Conservation (phyloP, 1,284 basidiomycete species). For the Laetiporus sulphureus region DNA sequence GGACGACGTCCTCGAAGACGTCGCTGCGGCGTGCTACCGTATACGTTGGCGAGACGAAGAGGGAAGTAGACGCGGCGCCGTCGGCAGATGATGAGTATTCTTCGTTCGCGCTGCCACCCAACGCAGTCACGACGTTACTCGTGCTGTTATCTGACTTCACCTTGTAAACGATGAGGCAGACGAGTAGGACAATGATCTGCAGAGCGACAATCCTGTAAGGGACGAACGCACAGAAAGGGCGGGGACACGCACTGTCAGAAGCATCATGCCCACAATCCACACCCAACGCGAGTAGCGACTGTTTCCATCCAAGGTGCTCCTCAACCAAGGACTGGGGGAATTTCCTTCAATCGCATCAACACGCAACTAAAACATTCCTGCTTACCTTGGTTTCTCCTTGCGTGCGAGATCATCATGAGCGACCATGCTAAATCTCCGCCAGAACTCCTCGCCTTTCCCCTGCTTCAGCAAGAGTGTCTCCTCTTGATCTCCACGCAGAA, state of each 20-base stretch:
- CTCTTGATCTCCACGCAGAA: conserved; percentile 64
- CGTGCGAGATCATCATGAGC: conserved; percentile 52
- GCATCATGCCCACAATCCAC: conserved; percentile 54
- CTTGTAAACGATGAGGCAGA: conserved; percentile 55
- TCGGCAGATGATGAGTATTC: conserved; percentile 13
- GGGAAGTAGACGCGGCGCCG: conserved; percentile 10
- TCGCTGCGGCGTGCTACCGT: conserved; percentile 34
- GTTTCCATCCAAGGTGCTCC: conserved; percentile 48
- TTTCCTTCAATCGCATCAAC: background rate
- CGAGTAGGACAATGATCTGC: conserved; percentile 43
- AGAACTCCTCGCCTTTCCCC: conserved; percentile 75
- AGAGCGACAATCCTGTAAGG: background rate
- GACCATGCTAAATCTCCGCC: conserved; percentile 79
- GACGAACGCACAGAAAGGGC: background rate
- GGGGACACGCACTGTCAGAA: conserved; percentile 43
- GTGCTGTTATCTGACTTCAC: conserved; percentile 41
- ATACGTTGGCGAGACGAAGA: conserved; percentile 39
- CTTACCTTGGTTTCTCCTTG: conserved; percentile 46
- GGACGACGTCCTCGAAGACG: conserved; percentile 12
- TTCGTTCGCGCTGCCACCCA: conserved; percentile 64
- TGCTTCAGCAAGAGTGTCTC: conserved; percentile 57
- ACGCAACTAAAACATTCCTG: conserved; percentile 2
- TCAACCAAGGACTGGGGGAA: conserved; percentile 54
- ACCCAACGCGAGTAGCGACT: conserved; percentile 57
- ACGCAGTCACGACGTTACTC: conserved; percentile 40